Percentiles rank a stretch among this genome's conserved stretches.
These are phyloP conservation scores for Ophiostoma piceae DNA, from an alignment of 2,329 filamentous ascomycete species.

Conservation along the genomic window DNA sequence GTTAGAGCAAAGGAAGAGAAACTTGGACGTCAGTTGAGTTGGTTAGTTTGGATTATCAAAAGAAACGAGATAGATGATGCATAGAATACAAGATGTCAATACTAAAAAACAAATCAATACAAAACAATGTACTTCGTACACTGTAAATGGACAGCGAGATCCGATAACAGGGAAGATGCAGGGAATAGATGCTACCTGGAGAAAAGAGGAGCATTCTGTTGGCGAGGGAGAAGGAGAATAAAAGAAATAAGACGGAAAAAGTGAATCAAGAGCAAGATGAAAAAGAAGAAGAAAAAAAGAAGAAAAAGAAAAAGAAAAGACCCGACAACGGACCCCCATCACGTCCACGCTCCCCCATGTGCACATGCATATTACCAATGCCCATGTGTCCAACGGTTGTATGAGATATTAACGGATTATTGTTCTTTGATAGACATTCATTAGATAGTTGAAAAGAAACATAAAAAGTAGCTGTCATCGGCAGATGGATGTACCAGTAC, in stretches of 20 bases:
- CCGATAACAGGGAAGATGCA: not conserved
- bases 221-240: not conserved
- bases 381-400: not conserved
- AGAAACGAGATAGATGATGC: not conserved
- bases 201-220: not conserved
- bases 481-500: not conserved
- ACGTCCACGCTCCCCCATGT: not conserved
- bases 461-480: not conserved
- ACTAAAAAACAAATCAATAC: no score
- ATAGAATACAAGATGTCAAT: not conserved
- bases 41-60: not conserved
- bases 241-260: no score
- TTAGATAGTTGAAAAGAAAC: no score
- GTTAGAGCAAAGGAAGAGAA: not conserved
- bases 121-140: no score
- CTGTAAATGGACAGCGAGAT: not conserved
- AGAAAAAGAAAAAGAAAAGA: not conserved
- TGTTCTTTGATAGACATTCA: not conserved
- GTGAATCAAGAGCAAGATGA: no score
- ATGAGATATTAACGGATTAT: slow-evolving; percentile 11
- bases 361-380: slow-evolving; percentile 9
- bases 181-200: not conserved
- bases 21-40: no score
- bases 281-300: not conserved
- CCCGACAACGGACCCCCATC: slow-evolving; percentile 6